Conservation (phyloP, 257 asterid species). For the Solanum chaucha region DNA sequence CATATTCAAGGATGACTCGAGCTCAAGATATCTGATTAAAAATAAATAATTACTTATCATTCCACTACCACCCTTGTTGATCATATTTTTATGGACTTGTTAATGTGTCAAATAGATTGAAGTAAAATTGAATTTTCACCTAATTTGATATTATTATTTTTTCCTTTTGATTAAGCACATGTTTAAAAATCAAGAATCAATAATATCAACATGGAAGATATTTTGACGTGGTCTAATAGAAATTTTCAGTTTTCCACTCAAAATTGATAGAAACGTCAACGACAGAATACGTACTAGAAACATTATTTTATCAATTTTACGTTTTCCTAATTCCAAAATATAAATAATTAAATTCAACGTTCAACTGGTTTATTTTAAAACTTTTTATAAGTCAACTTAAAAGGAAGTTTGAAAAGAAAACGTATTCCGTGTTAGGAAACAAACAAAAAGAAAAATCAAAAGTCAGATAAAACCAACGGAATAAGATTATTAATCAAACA, state of each 20-base stretch:
- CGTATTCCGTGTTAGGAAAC: neutral
- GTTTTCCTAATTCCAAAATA: neutral
- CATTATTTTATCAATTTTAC: neutral
- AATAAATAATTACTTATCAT: no score
- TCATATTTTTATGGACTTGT: neutral
- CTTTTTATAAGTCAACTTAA: neutral
- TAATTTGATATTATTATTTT: neutral
- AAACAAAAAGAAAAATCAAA: neutral
- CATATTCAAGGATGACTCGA: neutral
- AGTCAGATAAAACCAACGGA: neutral
- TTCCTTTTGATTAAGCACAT: neutral
- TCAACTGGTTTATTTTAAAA: neutral
- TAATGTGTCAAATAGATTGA: neutral
- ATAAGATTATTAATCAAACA: neutral
- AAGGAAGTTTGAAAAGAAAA: neutral
- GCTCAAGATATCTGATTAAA: no score
- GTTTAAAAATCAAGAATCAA: neutral
- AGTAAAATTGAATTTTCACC: neutral
- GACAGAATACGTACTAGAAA: neutral
- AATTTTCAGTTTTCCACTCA: neutral
- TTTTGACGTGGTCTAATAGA: neutral
- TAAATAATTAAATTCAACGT: neutral
- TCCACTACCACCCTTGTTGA: no score
- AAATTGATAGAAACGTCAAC: neutral
- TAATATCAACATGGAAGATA: neutral